These are phyloP conservation scores for Lathyrus oleraceus DNA, from an alignment of 306 rosid species.

Conservation along the genomic window DNA sequence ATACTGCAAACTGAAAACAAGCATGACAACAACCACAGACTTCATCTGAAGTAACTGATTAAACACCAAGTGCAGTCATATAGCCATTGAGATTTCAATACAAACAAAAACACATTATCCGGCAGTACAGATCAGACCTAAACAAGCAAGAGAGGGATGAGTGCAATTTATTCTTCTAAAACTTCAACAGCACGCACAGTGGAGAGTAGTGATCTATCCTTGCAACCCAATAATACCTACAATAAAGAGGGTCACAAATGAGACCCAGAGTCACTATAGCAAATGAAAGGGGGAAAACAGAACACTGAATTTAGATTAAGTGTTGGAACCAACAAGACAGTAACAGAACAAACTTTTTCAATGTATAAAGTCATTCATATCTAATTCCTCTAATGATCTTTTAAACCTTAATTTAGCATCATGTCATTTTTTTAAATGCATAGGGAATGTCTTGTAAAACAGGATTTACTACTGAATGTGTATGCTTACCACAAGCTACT, in stretches of 20 bases:
- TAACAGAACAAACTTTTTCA: background rate
- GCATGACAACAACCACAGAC: constrained; percentile 12
- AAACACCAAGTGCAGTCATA: constrained; percentile 12
- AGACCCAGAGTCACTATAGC: constrained; percentile 22
- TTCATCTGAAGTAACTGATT: background rate
- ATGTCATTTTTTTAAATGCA: constrained; percentile 2
- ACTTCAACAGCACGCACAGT: background rate
- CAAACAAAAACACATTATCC: constrained; percentile 14
- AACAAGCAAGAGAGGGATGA: constrained; percentile 1
- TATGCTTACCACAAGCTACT: constrained; percentile 80
- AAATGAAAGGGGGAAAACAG: background rate
- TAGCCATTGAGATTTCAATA: constrained; percentile 6
- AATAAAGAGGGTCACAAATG: background rate
- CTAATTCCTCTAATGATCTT: background rate
- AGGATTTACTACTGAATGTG: background rate
- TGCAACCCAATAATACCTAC: constrained; percentile 87
- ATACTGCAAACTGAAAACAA: background rate
- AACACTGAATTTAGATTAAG: background rate
- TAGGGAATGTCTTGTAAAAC: constrained; percentile 8
- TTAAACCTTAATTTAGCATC: background rate
- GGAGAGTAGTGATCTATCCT: constrained; percentile 48
- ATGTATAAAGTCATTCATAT: background rate
- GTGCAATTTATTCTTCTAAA: constrained; percentile 37
- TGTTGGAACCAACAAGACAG: background rate
- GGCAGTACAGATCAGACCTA: constrained; percentile 36